A percentile compares a stretch with the other conserved stretches of the same genome.
Conservation (phyloP, 1,284 basidiomycete genomes). For the Psilocybe mexicana region DNA sequence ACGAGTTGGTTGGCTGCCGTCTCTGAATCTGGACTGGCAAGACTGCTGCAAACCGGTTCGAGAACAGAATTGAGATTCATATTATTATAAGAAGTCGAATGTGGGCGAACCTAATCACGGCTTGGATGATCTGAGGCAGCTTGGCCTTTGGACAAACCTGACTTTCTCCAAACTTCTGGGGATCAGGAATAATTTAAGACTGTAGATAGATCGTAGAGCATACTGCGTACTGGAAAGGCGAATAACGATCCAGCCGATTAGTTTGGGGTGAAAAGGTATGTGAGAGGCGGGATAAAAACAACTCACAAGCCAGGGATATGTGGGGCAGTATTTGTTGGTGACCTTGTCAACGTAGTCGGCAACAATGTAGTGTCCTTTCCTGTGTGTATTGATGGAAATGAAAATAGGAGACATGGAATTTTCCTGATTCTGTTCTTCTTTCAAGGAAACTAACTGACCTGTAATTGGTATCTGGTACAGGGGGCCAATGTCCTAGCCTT, state of each 20-base stretch:
- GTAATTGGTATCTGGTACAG: constrained; percentile 77
- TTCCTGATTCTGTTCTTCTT: neutral
- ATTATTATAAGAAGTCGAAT: neutral
- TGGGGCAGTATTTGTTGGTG: constrained; percentile 60
- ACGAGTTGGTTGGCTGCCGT: constrained; percentile 71
- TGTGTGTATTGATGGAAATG: constrained; percentile 26
- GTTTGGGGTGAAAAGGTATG: neutral
- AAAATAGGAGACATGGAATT: neutral
- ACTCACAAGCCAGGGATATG: constrained; percentile 68
- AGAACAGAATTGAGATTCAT: neutral
- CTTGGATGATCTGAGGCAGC: constrained; percentile 72
- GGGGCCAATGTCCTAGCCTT: constrained; percentile 79
- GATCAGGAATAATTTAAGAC: constrained; percentile 14
- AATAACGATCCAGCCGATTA: neutral
- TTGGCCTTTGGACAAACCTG: constrained; percentile 69
- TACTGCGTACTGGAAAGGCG: constrained; percentile 43
- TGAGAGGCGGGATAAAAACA: neutral
- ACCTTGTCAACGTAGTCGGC: constrained; percentile 76
- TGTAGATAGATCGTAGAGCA: constrained; percentile 47
- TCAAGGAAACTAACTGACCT: constrained; percentile 45
- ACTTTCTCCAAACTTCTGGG: constrained; percentile 71
- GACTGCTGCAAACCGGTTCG: constrained; percentile 48
- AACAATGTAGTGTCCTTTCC: constrained; percentile 81
- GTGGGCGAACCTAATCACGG: constrained; percentile 62
- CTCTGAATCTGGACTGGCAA: constrained; percentile 79